phyloP scores from a whole-genome alignment of 192 early-diverging fungal genomes.

The Rhizoclosmatium sp. region DNA sequence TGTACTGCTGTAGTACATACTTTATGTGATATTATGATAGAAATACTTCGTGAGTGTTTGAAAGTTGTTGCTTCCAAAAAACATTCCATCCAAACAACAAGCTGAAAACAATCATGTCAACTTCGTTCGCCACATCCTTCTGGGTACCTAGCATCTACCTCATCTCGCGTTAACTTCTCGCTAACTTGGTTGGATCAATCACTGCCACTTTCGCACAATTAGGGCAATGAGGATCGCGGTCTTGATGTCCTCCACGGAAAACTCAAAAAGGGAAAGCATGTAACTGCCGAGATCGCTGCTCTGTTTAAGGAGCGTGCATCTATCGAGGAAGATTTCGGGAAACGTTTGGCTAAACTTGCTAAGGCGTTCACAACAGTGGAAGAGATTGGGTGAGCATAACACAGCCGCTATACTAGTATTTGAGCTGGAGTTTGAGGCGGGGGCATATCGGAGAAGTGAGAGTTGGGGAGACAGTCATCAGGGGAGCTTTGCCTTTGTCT shows the following conservation, averaged over 20 bases:
- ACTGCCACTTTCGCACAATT: background rate
- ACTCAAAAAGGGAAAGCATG: constrained; percentile 60
- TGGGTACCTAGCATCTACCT: constrained; percentile 41
- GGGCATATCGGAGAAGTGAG: no score
- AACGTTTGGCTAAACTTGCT: constrained; percentile 55
- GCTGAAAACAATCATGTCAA: background rate
- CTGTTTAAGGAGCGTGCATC: constrained; percentile 57
- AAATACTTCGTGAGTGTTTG: no score
- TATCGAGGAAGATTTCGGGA: constrained; percentile 69
- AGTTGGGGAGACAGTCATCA: no score
- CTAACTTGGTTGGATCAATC: background rate
- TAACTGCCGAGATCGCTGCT: constrained; percentile 52
- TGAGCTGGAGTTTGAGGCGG: no score
- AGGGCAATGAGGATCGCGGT: constrained; percentile 61
- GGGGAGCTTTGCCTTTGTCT: no score
- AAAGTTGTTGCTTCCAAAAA: no score
- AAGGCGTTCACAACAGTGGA: constrained; percentile 59
- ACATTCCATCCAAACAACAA: background rate
- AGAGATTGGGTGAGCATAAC: constrained; percentile 53
- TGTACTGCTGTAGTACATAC: no score
- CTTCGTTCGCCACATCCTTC: constrained; percentile 49
- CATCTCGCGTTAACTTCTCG: background rate
- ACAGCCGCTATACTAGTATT: no score
- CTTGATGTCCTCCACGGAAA: constrained; percentile 55
- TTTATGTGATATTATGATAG: no score